Conservation (phyloP, 1,284 basidiomycete species). For the Ceratobasidium sp. region DNA sequence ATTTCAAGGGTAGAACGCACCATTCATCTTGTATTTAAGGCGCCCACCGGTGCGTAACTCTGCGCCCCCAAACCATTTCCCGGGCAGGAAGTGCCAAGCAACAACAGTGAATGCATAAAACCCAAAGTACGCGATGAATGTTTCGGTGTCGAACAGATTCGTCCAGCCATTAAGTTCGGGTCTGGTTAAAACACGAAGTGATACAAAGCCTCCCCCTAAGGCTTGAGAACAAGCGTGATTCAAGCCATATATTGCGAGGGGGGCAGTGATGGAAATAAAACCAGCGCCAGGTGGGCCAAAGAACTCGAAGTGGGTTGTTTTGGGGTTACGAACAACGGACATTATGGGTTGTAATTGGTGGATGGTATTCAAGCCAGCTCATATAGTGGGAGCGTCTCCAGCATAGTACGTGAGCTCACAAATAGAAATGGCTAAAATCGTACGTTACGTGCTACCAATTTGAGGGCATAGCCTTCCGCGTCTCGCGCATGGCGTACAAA, state of each 20-base stretch:
- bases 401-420: neutral
- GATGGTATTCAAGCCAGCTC: neutral
- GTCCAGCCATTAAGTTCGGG: slow-evolving; percentile 70
- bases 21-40: neutral
- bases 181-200: slow-evolving; percentile 58
- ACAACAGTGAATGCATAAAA: slow-evolving; percentile 92
- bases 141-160: slow-evolving; percentile 82
- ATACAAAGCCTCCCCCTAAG: slow-evolving; percentile 77
- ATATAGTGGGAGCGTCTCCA: neutral
- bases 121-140: slow-evolving; percentile 77
- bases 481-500: neutral
- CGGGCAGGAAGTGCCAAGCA: slow-evolving; percentile 88
- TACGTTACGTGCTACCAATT: neutral
- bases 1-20: too few relatives aligned
- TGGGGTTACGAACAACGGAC: slow-evolving; percentile 26
- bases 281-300: slow-evolving; percentile 43
- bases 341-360: neutral
- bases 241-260: slow-evolving; percentile 79
- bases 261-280: slow-evolving; percentile 76
- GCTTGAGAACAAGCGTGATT: slow-evolving; percentile 87
- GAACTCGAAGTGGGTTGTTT: slow-evolving; percentile 45
- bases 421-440: neutral
- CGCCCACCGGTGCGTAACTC: slow-evolving; percentile 65
- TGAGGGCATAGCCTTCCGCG: neutral
- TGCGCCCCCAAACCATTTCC: slow-evolving; percentile 84